Evolutionary conservation across 805 yeast genomes (phyloP).

Genomic region (Pichia paraexigua): DNA sequence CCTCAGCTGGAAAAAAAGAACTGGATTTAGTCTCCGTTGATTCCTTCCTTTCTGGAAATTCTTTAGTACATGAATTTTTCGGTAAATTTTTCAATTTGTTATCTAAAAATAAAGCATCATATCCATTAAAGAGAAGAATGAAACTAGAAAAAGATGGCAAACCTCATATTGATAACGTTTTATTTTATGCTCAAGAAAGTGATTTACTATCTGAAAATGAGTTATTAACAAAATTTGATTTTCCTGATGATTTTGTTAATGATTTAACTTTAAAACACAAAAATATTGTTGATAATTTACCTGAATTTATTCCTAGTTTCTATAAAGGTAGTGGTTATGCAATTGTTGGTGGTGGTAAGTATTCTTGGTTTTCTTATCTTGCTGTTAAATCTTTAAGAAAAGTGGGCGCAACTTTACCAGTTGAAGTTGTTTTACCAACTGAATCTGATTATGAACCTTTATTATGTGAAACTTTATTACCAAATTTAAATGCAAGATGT

Average conservation of each 20-base stretch:
- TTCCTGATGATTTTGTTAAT: slow-evolving; percentile 33
- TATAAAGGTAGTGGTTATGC: slow-evolving; percentile 28
- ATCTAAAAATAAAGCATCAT: slow-evolving; percentile 20
- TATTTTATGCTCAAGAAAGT: slow-evolving; percentile 2
- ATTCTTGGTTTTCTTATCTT: slow-evolving; percentile 33
- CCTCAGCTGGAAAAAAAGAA: background rate
- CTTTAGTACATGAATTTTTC: slow-evolving; percentile 34
- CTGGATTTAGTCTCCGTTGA: background rate
- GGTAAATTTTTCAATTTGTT: background rate
- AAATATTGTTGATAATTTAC: slow-evolving; percentile 38
- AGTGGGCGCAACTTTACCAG: slow-evolving; percentile 35
- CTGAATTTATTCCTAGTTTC: slow-evolving; percentile 26
- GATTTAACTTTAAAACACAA: slow-evolving; percentile 41
- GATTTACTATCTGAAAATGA: slow-evolving; percentile 10
- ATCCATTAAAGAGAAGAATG: slow-evolving; percentile 26
- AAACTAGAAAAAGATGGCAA: slow-evolving; percentile 17
- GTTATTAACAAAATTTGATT: slow-evolving; percentile 9
- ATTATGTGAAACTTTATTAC: slow-evolving; percentile 31
- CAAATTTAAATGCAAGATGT: slow-evolving; percentile 36
- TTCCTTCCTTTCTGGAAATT: slow-evolving; percentile 48
- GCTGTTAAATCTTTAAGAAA: slow-evolving; percentile 35
- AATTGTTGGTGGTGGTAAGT: slow-evolving; percentile 37
- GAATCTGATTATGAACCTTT: slow-evolving; percentile 11
- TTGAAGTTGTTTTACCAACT: slow-evolving; percentile 17
- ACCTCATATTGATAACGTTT: slow-evolving; percentile 15